Evolutionary conservation across 148 eudicot genomes (phyloP), one percentile per base, ranked within the genome.

Genomic region (Rhododendron mucronatum): DNA sequence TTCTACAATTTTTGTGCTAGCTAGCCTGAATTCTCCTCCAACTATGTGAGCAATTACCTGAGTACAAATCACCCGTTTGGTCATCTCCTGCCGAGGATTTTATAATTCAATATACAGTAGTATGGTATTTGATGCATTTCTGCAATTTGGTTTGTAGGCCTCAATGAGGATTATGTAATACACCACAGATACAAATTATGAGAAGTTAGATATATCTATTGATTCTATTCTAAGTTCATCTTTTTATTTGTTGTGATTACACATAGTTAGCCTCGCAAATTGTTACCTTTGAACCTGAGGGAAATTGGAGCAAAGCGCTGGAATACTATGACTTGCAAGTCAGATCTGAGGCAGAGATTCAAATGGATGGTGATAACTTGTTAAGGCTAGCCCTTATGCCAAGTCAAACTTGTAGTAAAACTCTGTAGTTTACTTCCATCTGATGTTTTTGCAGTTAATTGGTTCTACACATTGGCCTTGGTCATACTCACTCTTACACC

Each of bases 251-350:
- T 78, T 75, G 63, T 77, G 50, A 21, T 85, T 39, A 33, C 59
- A 80, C 78, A 82, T 90, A 97, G 98, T 83, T 97, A 87, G 87
- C 94, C 65, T 95, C 98, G 78, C 99, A 97, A 91, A 97, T 94
- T 82, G 87, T 94, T 73, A 95, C 96, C 45, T 94, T 94, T 86
- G 99, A 97, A 84, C 99, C 95, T 81, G 99, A 97, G 95, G 98
- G 98, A 80, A 97, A 92, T 73, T 97, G 98, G 98, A 93, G 96
- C 92, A 97, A 95, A 90, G 98, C 99, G 86, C 94, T 33, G 35
- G 35, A 33, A 1, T 33, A 1, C 35, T 33, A 33, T 33, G 35
- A 33, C 35, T 33, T 33, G 1, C 35, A 33, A 33, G 35, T 33
- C 35, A 33, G 35, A 33, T 33, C 35, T 33, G 35, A 33, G 35